phyloP scores from a whole-genome alignment of 805 yeast genomes.

The Cyberlindnera bimundalis region DNA sequence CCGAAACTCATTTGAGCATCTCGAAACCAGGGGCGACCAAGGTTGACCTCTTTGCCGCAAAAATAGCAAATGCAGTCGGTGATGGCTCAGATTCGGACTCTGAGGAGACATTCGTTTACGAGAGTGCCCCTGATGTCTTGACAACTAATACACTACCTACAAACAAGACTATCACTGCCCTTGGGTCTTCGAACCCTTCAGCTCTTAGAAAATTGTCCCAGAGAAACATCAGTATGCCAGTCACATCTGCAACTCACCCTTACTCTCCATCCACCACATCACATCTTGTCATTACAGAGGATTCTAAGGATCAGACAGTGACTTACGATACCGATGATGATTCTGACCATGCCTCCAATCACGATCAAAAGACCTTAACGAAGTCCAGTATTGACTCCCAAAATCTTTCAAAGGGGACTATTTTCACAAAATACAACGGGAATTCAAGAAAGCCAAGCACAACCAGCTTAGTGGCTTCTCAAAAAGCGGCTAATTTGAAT shows the following conservation, averaged over 20 bases:
- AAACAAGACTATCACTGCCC: slow-evolving; percentile 12
- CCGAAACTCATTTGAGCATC: slow-evolving; percentile 20
- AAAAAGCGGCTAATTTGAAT: slow-evolving; percentile 7
- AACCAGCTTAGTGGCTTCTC: slow-evolving; percentile 8
- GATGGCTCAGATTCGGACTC: slow-evolving; percentile 85
- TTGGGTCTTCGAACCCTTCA: slow-evolving; percentile 15
- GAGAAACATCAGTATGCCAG: slow-evolving; percentile 28
- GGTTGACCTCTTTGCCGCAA: slow-evolving; percentile 94
- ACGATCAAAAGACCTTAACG: slow-evolving; percentile 13
- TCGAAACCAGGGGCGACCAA: slow-evolving; percentile 48
- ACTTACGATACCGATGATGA: slow-evolving; percentile 19
- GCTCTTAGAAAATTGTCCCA: slow-evolving; percentile 24
- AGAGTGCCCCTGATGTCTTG: slow-evolving; percentile 35
- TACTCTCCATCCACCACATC: slow-evolving; percentile 11
- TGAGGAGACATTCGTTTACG: slow-evolving; percentile 96
- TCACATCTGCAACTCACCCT: slow-evolving; percentile 13
- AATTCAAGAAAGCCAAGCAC: slow-evolving; percentile 21
- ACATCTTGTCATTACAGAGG: slow-evolving; percentile 10
- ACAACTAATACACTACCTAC: slow-evolving; percentile 21
- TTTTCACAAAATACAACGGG: slow-evolving; percentile 24
- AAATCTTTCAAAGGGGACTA: slow-evolving; percentile 2
- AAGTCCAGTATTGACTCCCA: slow-evolving; percentile 5
- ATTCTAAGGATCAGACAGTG: slow-evolving; percentile 7
- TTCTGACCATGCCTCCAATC: slow-evolving; percentile 10
- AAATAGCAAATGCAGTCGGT: slow-evolving; percentile 89